Evolutionary conservation across 768 basidiomycete species (phyloP).

Genomic region (Podaxis sp.): DNA sequence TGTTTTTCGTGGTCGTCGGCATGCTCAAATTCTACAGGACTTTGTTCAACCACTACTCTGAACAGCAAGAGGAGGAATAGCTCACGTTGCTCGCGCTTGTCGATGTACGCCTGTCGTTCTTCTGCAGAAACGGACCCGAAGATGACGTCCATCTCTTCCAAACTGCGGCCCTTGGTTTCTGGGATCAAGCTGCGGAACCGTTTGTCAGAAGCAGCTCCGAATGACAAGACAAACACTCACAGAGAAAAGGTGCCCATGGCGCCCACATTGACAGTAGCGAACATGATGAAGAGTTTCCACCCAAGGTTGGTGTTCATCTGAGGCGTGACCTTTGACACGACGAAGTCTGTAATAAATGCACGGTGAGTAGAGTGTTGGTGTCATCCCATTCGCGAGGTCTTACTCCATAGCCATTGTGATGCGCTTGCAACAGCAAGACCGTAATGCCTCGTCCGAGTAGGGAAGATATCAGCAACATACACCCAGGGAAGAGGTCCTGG

Average conservation of each 20-base stretch:
- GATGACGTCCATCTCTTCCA: slow-evolving; percentile 55
- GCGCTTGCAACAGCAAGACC: slow-evolving; percentile 74
- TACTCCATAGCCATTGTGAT: slow-evolving; percentile 84
- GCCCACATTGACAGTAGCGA: slow-evolving; percentile 70
- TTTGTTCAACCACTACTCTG: not conserved
- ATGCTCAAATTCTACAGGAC: slow-evolving; percentile 15
- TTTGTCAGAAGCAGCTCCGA: not conserved
- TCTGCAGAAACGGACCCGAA: slow-evolving; percentile 59
- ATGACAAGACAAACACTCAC: slow-evolving; percentile 34
- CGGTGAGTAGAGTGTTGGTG: slow-evolving; percentile 15
- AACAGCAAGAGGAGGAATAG: not conserved
- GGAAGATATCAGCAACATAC: slow-evolving; percentile 84
- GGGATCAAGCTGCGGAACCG: slow-evolving; percentile 46
- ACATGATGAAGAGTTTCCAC: slow-evolving; percentile 78
- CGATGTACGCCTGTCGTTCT: slow-evolving; percentile 53
- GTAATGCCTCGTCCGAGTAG: slow-evolving; percentile 79
- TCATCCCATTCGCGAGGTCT: slow-evolving; percentile 22
- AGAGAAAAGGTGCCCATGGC: slow-evolving; percentile 69
- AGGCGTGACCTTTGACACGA: slow-evolving; percentile 71
- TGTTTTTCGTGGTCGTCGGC: not conserved
- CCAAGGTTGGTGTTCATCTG: slow-evolving; percentile 59
- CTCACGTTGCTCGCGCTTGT: slow-evolving; percentile 37
- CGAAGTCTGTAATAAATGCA: slow-evolving; percentile 54
- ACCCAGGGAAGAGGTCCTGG: slow-evolving; percentile 50
- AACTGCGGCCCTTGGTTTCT: slow-evolving; percentile 58